Percentiles rank a stretch among this genome's conserved stretches.
phyloP scores from a whole-genome alignment of 2,329 filamentous ascomycete species.

The Macrophomina phaseolina region DNA sequence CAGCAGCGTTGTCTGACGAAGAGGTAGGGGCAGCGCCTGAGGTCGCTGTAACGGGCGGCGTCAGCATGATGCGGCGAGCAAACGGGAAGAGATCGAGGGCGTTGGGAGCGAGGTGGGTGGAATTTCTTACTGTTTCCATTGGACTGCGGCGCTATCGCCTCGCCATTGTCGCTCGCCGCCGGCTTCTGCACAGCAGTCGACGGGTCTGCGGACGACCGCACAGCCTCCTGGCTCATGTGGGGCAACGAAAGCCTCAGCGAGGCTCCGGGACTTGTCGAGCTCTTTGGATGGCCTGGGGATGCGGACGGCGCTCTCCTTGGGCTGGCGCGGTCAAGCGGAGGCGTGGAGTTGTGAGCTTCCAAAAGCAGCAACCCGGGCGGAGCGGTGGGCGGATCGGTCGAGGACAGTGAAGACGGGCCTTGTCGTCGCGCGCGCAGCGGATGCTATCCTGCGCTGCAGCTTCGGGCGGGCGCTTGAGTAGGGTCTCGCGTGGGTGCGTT shows the following conservation, averaged over 20 bases:
- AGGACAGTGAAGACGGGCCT: constrained; percentile 22
- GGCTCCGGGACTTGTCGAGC: constrained; percentile 3
- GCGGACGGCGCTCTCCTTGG: constrained; percentile 33
- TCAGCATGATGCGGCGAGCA: constrained; percentile 29
- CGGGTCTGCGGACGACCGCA: constrained; percentile 37
- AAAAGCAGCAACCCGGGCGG: constrained; percentile 26
- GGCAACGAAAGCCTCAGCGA: constrained; percentile 30
- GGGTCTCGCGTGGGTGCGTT: constrained; percentile 19
- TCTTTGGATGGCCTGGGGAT: constrained; percentile 8
- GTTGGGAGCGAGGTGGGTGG: neutral
- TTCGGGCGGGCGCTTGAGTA: constrained; percentile 20
- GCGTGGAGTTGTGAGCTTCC: constrained; percentile 24
- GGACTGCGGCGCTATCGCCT: constrained; percentile 35
- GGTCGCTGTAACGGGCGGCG: constrained; percentile 5
- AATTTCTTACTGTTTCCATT: constrained; percentile 42
- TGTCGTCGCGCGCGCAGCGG: constrained; percentile 24
- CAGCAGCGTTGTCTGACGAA: constrained; percentile 21
- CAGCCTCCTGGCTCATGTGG: constrained; percentile 45
- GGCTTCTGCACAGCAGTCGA: constrained; percentile 39
- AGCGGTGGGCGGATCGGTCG: constrained; percentile 26
- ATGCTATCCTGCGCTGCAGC: constrained; percentile 26
- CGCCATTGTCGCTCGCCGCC: constrained; percentile 31
- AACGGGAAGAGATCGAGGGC: constrained; percentile 30
- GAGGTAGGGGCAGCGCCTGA: constrained; percentile 24
- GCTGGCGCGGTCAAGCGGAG: constrained; percentile 36